phyloP scores from a whole-genome alignment of 225 moss, liverwort and hornwort genomes.

The Polytrichum commune region DNA sequence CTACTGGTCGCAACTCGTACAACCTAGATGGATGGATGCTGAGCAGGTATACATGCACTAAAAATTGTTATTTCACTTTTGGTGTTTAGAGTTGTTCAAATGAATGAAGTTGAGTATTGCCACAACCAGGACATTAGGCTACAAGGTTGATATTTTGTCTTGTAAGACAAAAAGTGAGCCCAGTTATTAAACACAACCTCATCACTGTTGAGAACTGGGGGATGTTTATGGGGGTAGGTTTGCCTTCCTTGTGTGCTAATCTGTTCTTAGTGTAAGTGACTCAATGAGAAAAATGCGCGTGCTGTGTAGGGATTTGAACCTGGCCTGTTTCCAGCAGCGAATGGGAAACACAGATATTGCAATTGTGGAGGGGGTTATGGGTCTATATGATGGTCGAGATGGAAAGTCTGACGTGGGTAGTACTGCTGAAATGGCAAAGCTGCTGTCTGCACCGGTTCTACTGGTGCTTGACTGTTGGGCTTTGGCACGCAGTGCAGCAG shows the following conservation, averaged over 20 bases:
- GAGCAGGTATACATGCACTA: conserved; percentile 34
- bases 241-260: too few species aligned
- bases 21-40: conserved; percentile 79
- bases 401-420: conserved; percentile 67
- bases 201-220: too few species aligned
- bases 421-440: conserved; percentile 75
- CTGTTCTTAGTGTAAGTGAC: too few species aligned
- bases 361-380: conserved; percentile 80
- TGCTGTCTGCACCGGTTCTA: conserved; percentile 61
- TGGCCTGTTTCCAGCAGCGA: conserved; percentile 63
- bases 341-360: conserved; percentile 52
- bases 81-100: too few species aligned
- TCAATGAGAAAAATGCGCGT: background rate
- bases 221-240: too few species aligned
- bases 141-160: background rate
- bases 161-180: background rate
- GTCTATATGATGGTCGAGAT: conserved; percentile 65
- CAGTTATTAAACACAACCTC: conserved; percentile 3
- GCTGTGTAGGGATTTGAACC: conserved; percentile 61
- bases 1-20: conserved; percentile 61
- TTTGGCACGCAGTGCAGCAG: conserved; percentile 67
- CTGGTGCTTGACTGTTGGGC: conserved; percentile 74
- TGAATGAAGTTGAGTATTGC: too few species aligned
- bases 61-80: too few species aligned
- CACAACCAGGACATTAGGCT: too few species aligned